phyloP scores from a whole-genome alignment of 352 stramenopile species.

The Globisporangium canariense region DNA sequence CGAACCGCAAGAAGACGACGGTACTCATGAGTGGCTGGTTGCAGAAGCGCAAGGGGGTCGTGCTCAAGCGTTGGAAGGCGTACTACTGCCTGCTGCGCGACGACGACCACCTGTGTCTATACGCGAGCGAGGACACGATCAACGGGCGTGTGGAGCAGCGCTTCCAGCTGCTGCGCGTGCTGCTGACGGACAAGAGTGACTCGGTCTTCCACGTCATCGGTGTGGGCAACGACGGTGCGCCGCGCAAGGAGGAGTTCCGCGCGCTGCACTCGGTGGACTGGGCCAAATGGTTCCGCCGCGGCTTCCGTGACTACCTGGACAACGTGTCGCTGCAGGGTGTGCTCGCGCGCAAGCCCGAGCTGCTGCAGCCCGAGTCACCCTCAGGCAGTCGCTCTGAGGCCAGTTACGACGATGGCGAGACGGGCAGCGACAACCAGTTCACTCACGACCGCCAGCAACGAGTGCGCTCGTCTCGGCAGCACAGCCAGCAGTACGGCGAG shows the following conservation, averaged over 20 bases:
- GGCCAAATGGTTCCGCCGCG: conserved; percentile 40
- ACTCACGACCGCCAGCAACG: neutral
- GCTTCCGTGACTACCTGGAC: conserved; percentile 43
- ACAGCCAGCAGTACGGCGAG: conserved; percentile 9
- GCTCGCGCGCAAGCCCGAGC: conserved; percentile 35
- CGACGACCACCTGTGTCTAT: conserved; percentile 51
- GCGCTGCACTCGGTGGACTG: conserved; percentile 33
- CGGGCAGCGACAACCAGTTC: neutral
- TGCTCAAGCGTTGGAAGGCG: conserved; percentile 59
- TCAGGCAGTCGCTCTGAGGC: neutral
- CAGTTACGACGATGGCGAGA: neutral
- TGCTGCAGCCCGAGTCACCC: conserved; percentile 22
- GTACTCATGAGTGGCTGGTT: conserved; percentile 44
- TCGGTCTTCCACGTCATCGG: conserved; percentile 49
- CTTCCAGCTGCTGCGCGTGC: conserved; percentile 46
- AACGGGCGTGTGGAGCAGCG: conserved; percentile 44
- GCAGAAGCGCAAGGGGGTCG: conserved; percentile 43
- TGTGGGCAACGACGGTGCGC: conserved; percentile 33
- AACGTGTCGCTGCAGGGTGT: conserved; percentile 32
- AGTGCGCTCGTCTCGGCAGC: neutral
- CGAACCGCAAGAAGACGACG: conserved; percentile 17
- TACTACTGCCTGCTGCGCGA: conserved; percentile 56
- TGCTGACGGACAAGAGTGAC: conserved; percentile 42
- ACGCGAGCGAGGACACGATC: conserved; percentile 51
- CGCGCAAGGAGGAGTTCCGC: conserved; percentile 49